Evolutionary conservation across 108 stramenopile species (phyloP).

Genomic region (Nannochloropsis oceanica): DNA sequence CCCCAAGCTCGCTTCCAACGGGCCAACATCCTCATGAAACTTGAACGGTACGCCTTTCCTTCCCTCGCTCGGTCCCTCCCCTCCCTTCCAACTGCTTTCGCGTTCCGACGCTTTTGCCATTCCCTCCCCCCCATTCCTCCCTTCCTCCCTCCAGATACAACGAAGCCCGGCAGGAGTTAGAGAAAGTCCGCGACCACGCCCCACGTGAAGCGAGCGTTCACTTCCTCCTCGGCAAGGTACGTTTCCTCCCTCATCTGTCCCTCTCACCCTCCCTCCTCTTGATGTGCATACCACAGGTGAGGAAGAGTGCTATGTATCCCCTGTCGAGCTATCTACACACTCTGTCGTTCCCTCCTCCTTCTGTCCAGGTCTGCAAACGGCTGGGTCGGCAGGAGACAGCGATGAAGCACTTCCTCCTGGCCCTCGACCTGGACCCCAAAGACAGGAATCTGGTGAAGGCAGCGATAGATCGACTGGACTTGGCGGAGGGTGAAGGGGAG

Average conservation of each 20-base stretch:
- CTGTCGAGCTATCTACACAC: neutral
- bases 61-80: neutral
- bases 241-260: neutral
- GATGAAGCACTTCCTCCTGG: conserved; percentile 75
- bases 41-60: conserved; percentile 43
- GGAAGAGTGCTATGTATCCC: too few relatives aligned
- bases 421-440: conserved; percentile 88
- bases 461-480: conserved; percentile 68
- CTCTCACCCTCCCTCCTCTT: neutral
- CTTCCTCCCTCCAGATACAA: conserved; percentile 9
- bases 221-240: conserved; percentile 77
- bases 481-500: conserved; percentile 56
- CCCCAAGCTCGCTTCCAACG: conserved; percentile 90
- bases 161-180: conserved; percentile 69
- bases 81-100: neutral
- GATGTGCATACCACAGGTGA: too few relatives aligned
- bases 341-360: neutral
- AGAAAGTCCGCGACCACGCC: conserved; percentile 70
- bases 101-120: neutral
- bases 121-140: neutral
- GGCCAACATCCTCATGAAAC: conserved; percentile 69
- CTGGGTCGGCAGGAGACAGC: conserved; percentile 71
- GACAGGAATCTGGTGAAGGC: conserved; percentile 77
- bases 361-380: conserved; percentile 50
- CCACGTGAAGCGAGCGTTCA: conserved; percentile 82